phyloP scores from a whole-genome alignment of 2,329 filamentous ascomycete species.

The Diaporthe helianthi region DNA sequence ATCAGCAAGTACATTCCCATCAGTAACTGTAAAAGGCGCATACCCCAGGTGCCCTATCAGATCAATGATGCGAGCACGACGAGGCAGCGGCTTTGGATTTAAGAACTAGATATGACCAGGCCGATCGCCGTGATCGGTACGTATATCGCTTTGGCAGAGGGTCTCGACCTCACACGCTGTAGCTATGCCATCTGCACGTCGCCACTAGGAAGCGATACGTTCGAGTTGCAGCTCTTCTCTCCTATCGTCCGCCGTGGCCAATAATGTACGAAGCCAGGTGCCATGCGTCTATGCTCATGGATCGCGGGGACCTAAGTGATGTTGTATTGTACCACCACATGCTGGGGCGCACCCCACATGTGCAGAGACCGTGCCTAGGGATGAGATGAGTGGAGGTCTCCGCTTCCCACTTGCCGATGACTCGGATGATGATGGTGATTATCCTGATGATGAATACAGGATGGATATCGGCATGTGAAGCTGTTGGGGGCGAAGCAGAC shows the following conservation, averaged over 20 bases:
- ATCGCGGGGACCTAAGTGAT: background rate
- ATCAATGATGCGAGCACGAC: rapidly evolving
- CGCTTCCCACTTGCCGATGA: background rate
- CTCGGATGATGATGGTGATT: no score
- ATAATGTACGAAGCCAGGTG: background rate
- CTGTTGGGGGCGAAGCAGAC: background rate
- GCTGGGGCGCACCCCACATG: no score
- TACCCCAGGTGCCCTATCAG: no score
- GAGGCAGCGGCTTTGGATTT: background rate
- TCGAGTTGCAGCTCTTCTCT: background rate
- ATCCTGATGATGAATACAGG: background rate
- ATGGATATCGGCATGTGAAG: background rate
- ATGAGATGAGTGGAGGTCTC: no score
- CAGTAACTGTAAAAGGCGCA: background rate
- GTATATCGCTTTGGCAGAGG: background rate
- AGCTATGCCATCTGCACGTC: background rate
- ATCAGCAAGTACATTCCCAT: no score
- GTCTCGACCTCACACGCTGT: background rate
- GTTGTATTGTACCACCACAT: background rate
- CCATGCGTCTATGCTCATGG: background rate
- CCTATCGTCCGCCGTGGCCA: background rate
- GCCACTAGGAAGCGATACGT: background rate
- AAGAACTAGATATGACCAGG: background rate
- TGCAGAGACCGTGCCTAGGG: background rate
- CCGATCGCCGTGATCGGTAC: background rate